Evolutionary conservation across 2,329 filamentous ascomycete genomes (phyloP).

Genomic region (Anisogramma anomala): DNA sequence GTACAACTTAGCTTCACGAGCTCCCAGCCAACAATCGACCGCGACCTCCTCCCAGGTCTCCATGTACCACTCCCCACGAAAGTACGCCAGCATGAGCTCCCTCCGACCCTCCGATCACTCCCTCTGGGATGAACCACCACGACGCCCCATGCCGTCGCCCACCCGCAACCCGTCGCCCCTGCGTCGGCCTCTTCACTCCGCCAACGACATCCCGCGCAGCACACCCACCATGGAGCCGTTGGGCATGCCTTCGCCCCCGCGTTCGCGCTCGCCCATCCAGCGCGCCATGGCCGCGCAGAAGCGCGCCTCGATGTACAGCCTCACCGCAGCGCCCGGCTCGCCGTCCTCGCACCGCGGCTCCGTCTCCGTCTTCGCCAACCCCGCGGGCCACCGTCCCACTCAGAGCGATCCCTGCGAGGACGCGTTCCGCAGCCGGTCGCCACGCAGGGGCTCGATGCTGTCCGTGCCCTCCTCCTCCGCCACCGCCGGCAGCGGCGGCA

Average conservation of each 20-base stretch:
- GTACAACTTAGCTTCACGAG: conserved; percentile 3
- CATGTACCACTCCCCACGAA: conserved; percentile 19
- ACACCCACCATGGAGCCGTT: conserved; percentile 24
- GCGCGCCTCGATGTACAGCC: conserved; percentile 16
- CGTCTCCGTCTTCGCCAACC: conserved; percentile 6
- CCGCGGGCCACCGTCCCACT: not conserved
- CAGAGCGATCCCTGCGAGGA: not conserved
- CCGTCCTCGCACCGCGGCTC: conserved; percentile 8
- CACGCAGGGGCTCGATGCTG: conserved; percentile 14
- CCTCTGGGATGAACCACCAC: conserved; percentile 1
- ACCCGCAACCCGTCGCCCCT: not conserved
- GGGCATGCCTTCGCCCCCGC: conserved; percentile 11
- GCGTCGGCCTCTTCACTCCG: not conserved
- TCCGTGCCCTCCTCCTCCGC: no score
- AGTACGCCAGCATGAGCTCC: conserved; percentile 23
- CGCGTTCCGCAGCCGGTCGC: not conserved
- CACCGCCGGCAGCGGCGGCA: no score
- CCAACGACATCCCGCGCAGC: conserved; percentile 17
- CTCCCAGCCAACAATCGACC: conserved; percentile 5
- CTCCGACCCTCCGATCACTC: conserved; percentile 19
- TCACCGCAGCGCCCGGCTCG: conserved; percentile 10
- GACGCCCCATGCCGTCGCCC: not conserved
- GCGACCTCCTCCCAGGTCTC: conserved; percentile 8
- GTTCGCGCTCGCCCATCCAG: conserved; percentile 12
- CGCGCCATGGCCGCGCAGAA: conserved; percentile 13